Conservation (phyloP, 1,139 yeast species). For the Suhomyces bolitotheri region DNA sequence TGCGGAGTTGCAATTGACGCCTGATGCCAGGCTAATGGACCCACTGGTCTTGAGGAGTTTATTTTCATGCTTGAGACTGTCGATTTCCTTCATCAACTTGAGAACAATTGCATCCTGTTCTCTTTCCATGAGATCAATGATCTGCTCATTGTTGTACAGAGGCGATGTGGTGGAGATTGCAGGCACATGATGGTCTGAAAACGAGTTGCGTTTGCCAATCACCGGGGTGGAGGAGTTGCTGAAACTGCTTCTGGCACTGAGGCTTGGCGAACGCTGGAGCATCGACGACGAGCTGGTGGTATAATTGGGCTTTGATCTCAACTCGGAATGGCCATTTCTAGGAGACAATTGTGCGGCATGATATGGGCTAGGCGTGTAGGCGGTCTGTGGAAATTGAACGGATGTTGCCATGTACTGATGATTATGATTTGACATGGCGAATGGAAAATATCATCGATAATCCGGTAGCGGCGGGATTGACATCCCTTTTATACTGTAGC, state of each 20-base stretch:
- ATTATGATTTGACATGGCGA: conserved; percentile 5
- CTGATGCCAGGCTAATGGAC: conserved; percentile 2
- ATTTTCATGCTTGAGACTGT: conserved; percentile 53
- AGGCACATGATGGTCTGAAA: conserved; percentile 8
- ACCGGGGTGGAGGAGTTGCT: conserved; percentile 12
- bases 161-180: conserved; percentile 3
- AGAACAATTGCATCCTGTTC: conserved; percentile 70
- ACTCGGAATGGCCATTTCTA: conserved; percentile 9
- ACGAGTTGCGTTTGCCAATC: conserved; percentile 13
- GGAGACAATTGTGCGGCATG: conserved; percentile 10
- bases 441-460: too few relatives aligned
- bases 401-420: conserved; percentile 2
- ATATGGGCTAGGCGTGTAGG: conserved; percentile 1
- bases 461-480: neutral
- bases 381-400: conserved; percentile 3
- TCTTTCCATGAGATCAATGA: conserved; percentile 63
- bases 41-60: conserved; percentile 23
- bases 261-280: conserved; percentile 17
- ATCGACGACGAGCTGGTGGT: conserved; percentile 14
- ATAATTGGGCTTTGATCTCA: conserved; percentile 13
- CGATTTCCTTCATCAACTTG: conserved; percentile 57
- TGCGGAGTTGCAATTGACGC: conserved; percentile 1
- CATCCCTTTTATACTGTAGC: too few relatives aligned
- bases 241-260: conserved; percentile 12
- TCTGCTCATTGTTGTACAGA: conserved; percentile 35